A percentile compares a stretch with the other conserved stretches of the same genome.
Conservation (phyloP, 352 stramenopile genomes). For the Globisporangium solare region DNA sequence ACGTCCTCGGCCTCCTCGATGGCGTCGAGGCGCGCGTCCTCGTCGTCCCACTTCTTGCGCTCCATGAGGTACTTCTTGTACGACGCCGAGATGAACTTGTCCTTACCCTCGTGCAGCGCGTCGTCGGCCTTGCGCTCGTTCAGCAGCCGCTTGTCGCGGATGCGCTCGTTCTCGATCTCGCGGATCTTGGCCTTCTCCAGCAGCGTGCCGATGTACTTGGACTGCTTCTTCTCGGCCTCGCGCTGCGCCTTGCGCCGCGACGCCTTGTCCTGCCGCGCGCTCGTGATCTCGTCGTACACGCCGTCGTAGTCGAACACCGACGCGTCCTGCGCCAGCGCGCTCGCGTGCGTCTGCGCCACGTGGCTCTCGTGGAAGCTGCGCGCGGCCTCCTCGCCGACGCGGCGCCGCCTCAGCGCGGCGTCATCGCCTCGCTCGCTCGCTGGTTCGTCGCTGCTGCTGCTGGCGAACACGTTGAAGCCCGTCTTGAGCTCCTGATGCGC, state of each 20-base stretch:
- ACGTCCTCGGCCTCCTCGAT: conserved; percentile 72
- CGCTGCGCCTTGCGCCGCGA: conserved; percentile 37
- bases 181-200: conserved; percentile 87
- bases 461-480: conserved; percentile 13
- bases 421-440: background rate
- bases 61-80: conserved; percentile 92
- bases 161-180: conserved; percentile 86
- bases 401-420: conserved; percentile 19
- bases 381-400: conserved; percentile 40
- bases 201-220: conserved; percentile 90
- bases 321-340: conserved; percentile 70
- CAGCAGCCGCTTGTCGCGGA: conserved; percentile 79
- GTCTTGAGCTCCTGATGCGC: conserved; percentile 4
- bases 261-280: conserved; percentile 27
- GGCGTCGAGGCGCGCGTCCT: conserved; percentile 60
- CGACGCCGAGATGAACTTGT: conserved; percentile 88
- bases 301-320: conserved; percentile 90
- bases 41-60: conserved; percentile 83
- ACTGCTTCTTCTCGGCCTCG: conserved; percentile 59
- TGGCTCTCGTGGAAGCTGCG: conserved; percentile 48
- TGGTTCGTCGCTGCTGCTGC: background rate
- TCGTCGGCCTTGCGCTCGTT: conserved; percentile 85
- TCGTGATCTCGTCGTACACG: conserved; percentile 87
- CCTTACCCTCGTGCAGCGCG: conserved; percentile 78
- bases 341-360: conserved; percentile 40